Conservation (phyloP, 2,329 filamentous ascomycete species). For the Aureobasidium sp. region DNA sequence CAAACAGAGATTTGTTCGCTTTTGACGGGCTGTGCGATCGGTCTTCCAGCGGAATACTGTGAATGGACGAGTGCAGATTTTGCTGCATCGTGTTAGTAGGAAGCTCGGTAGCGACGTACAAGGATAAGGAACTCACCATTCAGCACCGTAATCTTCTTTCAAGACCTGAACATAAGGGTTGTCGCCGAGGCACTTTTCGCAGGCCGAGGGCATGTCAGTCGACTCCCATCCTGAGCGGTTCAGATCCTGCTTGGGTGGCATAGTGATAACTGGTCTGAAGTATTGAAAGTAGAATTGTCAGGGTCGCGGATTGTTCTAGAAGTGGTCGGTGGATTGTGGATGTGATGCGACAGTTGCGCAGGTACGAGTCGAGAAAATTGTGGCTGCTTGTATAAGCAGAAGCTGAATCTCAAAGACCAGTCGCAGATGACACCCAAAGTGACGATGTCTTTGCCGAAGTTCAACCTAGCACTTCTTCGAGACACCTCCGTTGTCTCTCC, state of each 20-base stretch:
- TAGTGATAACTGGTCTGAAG: conserved; percentile 30
- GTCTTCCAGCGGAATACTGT: conserved; percentile 94
- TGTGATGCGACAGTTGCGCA: neutral
- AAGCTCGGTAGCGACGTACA: too few relatives aligned
- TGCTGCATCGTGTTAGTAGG: conserved; percentile 24
- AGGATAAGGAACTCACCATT: conserved; percentile 31
- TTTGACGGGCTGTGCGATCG: conserved; percentile 84
- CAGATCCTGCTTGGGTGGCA: conserved; percentile 88
- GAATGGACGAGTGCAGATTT: conserved; percentile 84
- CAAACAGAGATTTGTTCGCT: conserved; percentile 89
- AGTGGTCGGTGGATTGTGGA: neutral
- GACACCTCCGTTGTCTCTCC: conserved; percentile 20
- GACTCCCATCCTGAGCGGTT: conserved; percentile 96
- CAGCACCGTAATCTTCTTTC: conserved; percentile 84
- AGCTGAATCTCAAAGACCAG: neutral
- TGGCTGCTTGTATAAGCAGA: conserved; percentile 12
- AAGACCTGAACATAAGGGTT: conserved; percentile 99
- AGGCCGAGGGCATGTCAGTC: conserved; percentile 81
- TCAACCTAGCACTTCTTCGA: conserved; percentile 51
- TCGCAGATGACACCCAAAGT: neutral
- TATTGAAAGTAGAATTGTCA: neutral
- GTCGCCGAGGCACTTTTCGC: conserved; percentile 87
- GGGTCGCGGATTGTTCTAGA: neutral
- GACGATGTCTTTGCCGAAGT: conserved; percentile 49
- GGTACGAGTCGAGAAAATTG: neutral